Evolutionary conservation across 129 eudicot species (phyloP).

Genomic region (Tanacetum coccineum): DNA sequence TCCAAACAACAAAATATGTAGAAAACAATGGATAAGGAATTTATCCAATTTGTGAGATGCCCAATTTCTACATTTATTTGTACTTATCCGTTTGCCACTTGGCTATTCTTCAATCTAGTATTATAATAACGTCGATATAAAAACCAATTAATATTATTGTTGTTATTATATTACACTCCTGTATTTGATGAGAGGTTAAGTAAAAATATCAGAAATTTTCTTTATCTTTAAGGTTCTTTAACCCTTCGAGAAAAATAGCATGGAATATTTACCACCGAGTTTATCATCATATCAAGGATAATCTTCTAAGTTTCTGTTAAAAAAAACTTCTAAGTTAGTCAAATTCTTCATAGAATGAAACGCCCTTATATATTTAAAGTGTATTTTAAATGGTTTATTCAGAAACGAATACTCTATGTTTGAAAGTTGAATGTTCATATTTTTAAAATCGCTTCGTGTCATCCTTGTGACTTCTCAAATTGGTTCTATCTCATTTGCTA

Average conservation of each 20-base stretch:
- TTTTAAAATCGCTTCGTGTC: background rate
- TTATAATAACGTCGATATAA: background rate
- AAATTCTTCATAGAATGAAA: background rate
- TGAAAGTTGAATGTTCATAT: background rate
- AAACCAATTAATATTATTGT: background rate
- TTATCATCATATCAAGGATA: no score
- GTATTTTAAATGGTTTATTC: background rate
- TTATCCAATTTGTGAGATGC: slow-evolving; percentile 33
- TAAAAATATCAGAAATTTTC: no score
- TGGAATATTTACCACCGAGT: no score
- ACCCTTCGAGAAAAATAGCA: no score
- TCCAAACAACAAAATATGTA: slow-evolving; percentile 3
- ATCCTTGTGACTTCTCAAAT: background rate
- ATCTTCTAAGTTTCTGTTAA: no score
- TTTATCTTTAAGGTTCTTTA: no score
- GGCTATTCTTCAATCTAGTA: slow-evolving; percentile 2
- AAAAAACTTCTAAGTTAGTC: background rate
- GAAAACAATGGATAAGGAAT: slow-evolving; percentile 24
- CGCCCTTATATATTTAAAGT: background rate
- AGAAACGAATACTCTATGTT: background rate
- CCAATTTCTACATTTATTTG: slow-evolving; percentile 20
- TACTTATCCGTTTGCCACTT: slow-evolving; percentile 30
- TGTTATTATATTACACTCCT: background rate
- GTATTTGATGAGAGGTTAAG: background rate
- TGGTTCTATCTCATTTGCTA: background rate